Conservation (phyloP, 106 monocot genomes). For the Ottelia alismoides region DNA sequence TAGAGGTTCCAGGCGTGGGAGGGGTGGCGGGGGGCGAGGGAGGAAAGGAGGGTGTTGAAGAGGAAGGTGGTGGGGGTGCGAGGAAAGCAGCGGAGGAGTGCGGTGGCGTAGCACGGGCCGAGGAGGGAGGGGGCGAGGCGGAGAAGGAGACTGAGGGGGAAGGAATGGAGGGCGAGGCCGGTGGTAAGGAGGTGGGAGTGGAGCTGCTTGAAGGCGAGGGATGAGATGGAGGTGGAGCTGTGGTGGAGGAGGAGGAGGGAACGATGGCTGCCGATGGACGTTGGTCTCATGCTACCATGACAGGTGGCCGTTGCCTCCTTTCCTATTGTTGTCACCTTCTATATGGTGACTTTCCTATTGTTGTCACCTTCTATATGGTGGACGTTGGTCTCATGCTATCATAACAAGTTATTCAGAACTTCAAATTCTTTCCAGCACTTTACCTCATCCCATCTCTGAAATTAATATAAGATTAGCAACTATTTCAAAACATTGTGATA, state of each 20-base stretch:
- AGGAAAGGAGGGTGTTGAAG: slow-evolving; percentile 32
- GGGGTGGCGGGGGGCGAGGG: slow-evolving; percentile 17
- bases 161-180: slow-evolving; percentile 38
- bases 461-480: too few relatives aligned
- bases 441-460: too few relatives aligned
- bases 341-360: too few relatives aligned
- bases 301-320: too few relatives aligned
- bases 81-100: slow-evolving; percentile 10
- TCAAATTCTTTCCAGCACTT: too few relatives aligned
- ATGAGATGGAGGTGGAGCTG: not conserved
- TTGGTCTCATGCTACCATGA: too few relatives aligned
- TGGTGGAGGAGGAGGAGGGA: slow-evolving; percentile 4
- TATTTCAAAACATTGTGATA: too few relatives aligned
- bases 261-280: too few relatives aligned
- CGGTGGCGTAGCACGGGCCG: slow-evolving; percentile 5
- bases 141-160: slow-evolving; percentile 32
- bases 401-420: too few relatives aligned
- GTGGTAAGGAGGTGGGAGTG: slow-evolving; percentile 37
- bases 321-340: too few relatives aligned
- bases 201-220: slow-evolving; percentile 18
- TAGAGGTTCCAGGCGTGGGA: slow-evolving; percentile 19
- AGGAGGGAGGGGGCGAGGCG: slow-evolving; percentile 5
- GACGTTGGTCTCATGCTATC: too few relatives aligned
- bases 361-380: too few relatives aligned
- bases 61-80: slow-evolving; percentile 31